Conservation (phyloP, 169 alveolate species). For the Cystoisospora suis region DNA sequence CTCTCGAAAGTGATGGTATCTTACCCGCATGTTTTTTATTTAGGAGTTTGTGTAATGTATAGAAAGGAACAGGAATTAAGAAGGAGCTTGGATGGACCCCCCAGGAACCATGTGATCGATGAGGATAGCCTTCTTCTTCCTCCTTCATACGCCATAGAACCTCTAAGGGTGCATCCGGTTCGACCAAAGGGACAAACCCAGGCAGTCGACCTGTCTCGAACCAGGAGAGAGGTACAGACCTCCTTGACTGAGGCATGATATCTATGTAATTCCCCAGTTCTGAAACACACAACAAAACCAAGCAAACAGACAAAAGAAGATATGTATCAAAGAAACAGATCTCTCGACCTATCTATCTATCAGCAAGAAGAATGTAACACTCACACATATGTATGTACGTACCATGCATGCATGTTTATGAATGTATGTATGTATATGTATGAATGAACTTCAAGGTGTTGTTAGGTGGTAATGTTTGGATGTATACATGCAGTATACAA, state of each 20-base stretch:
- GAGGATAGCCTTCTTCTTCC: background rate
- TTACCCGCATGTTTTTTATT: background rate
- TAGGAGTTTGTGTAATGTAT: constrained; percentile 62
- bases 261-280: constrained; percentile 48
- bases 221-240: constrained; percentile 63
- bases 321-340: too few species aligned
- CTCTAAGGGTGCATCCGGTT: background rate
- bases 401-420: too few species aligned
- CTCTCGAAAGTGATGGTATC: too few species aligned
- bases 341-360: too few species aligned
- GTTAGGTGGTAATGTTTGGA: too few species aligned
- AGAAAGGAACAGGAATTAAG: constrained; percentile 65
- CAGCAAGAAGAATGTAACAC: too few species aligned
- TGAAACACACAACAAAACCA: background rate
- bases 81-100: background rate
- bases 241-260: constrained; percentile 49
- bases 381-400: too few species aligned
- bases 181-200: constrained; percentile 30
- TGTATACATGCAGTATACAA: too few species aligned
- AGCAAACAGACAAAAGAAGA: background rate
- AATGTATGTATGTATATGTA: too few species aligned
- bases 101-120: constrained; percentile 22
- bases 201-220: constrained; percentile 51
- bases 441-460: too few species aligned
- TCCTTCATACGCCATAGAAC: background rate